phyloP scores from a whole-genome alignment of 495 filamentous ascomycete genomes.

The Aspergillus saccharolyticus region DNA sequence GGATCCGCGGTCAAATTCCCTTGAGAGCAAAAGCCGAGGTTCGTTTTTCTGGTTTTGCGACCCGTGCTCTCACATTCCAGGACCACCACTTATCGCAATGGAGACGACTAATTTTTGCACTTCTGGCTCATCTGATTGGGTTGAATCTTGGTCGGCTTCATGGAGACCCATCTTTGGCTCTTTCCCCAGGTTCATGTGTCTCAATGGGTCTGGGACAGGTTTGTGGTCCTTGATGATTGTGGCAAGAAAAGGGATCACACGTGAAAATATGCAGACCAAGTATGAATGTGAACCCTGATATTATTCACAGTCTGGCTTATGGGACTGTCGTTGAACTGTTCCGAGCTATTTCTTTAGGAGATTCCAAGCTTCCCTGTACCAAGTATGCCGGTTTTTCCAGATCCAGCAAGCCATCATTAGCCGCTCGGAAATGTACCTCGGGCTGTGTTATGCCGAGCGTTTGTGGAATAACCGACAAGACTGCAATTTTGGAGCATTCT shows the following conservation, averaged over 20 bases:
- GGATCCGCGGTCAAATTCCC: slow-evolving; percentile 32
- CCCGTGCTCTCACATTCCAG: background rate
- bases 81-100: background rate
- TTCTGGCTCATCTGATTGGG: background rate
- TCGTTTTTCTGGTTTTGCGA: slow-evolving; percentile 10
- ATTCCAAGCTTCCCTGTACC: too few relatives aligned
- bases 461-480: background rate
- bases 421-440: background rate
- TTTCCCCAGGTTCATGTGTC: background rate
- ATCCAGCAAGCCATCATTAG: background rate
- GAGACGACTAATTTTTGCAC: background rate
- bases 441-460: background rate
- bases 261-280: background rate
- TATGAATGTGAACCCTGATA: too few relatives aligned
- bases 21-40: slow-evolving; percentile 34
- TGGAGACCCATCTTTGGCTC: background rate
- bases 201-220: background rate
- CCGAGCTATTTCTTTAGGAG: too few relatives aligned
- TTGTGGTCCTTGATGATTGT: background rate
- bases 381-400: too few relatives aligned
- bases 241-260: background rate
- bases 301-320: background rate
- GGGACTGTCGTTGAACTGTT: too few relatives aligned
- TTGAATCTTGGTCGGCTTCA: background rate
- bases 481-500: background rate